Evolutionary conservation across 2,329 filamentous ascomycete species (phyloP), one percentile per base, ranked within the genome.

Genomic region (Peltaster fructicola): DNA sequence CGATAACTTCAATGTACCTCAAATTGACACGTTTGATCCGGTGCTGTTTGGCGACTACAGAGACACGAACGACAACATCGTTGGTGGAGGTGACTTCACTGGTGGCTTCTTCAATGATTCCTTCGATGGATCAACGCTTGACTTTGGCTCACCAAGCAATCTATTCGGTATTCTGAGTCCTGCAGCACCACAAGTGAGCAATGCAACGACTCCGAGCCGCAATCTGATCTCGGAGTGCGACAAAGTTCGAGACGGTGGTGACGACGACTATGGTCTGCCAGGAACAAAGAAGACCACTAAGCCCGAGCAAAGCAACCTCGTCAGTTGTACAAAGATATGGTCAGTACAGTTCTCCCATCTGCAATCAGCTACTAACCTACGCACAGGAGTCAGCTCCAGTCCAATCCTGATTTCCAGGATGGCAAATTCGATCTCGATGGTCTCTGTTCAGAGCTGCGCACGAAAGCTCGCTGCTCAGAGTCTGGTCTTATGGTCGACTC

Each of bases 401-500:
- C 66, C 17, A 90, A 82, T 50, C 73, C 81, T 31, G 82, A 77
- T 48, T 88, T 91, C 39, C 77, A 84, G 45, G 78, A 69, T 30
- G 84, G 84, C 39, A 84, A 90, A 39, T 81, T 95, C 36, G 88
- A 98, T 38, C 75, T 98, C 23, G 88, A 98, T 45, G 73, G 75
- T 16, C 65, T 98, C 13, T 98, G 88, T 56, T 77, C 76, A 4
- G 84, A 98, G 47, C 68, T 98, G 8, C 79, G 85, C 36, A 79
- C 84, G 49, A 98, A 98, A 57, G 88, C 88, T 30, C 88, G 85
- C 47, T 98, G 88, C 51, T 91, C 82, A 1, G 79, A 91, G 38
- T 75, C 65, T 10, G 85, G 88, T 9, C 80, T 90, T 8, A 80
- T 92, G 10, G 78, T 98, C 13, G 75, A 82, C 33, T 73, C 91